A percentile compares a stretch with the other conserved stretches of the same genome.
phyloP scores from a whole-genome alignment of 208 protist species.

The Crithidia expoeki region DNA sequence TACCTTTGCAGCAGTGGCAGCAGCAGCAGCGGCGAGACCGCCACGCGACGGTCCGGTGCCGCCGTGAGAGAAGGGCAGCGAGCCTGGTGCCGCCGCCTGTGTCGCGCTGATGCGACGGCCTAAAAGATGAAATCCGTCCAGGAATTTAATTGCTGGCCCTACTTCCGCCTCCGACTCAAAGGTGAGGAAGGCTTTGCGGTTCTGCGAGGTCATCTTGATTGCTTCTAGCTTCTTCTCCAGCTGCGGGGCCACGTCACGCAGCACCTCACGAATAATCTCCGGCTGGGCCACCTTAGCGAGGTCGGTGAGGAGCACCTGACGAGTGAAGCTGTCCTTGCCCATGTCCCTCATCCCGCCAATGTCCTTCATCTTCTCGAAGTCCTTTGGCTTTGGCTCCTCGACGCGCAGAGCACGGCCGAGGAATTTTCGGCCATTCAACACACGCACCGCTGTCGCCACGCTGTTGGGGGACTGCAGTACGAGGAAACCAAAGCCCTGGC shows the following conservation, averaged over 20 bases:
- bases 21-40: neutral
- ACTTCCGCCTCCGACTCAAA: slow-evolving; percentile 77
- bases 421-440: slow-evolving; percentile 90
- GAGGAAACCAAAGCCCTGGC: slow-evolving; percentile 91
- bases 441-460: slow-evolving; percentile 78
- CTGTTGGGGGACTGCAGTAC: slow-evolving; percentile 88
- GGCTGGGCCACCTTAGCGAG: slow-evolving; percentile 81
- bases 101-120: slow-evolving; percentile 75
- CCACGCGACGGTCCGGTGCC: slow-evolving; percentile 17
- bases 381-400: slow-evolving; percentile 83
- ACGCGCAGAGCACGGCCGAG: slow-evolving; percentile 86
- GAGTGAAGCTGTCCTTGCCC: slow-evolving; percentile 76
- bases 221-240: slow-evolving; percentile 84
- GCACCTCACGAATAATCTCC: slow-evolving; percentile 88
- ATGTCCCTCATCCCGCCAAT: slow-evolving; percentile 51
- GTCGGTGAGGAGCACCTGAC: slow-evolving; percentile 88
- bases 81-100: slow-evolving; percentile 75
- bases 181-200: slow-evolving; percentile 91
- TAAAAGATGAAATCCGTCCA: slow-evolving; percentile 86
- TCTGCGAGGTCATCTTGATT: slow-evolving; percentile 92
- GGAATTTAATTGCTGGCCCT: slow-evolving; percentile 67
- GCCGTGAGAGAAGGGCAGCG: slow-evolving; percentile 79
- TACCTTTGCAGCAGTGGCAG: neutral
- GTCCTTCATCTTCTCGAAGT: slow-evolving; percentile 49
- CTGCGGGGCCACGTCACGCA: slow-evolving; percentile 86